Base-by-base conservation (phyloP, 106 monocot species). In the Gastrodia elata region DNA sequence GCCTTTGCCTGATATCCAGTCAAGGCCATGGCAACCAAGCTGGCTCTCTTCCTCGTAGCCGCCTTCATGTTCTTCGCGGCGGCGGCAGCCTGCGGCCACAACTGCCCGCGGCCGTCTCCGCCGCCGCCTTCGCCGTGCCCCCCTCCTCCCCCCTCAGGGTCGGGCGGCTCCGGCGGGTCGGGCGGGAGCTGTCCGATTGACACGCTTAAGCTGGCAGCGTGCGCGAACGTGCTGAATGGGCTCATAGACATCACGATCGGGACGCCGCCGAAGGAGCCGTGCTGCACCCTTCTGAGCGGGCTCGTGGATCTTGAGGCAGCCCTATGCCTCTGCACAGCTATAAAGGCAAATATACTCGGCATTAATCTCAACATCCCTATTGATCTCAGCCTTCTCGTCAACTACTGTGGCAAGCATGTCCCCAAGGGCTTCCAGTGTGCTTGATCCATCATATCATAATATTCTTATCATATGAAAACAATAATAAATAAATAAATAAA, bases 241-340 rank as follows among this genome's bases (percentile, higher is more conserved):
- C 77, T 71, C 25, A 70, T 77, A 28, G 64, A 71, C 24, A 11
- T 77, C 0, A 58, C 16, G 40, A 52, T 71, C 13, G 71, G 77
- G 4, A 42, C 28, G 34, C 71, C 71, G 16, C 71, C 77, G 6
- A 77, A 71, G 41, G 43, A n/a, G 20, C 77, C 77, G 30, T 77
- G 77, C 71, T 77, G 77, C 64, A 43, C 56, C 4, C 77, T 77
- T 24, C n/a, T 77, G 25, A 25, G 32, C 39, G 43, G 43, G 34
- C 77, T 77, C 25, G 77, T 71, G 0, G 70, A 77, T 34, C 71
- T 71, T 15, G 77, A 77, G n/a, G 77, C 77, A 2, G 77, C 77
- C 0, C 34, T 77, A 8, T 77, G 77, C 10, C 56, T 77, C 6
- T 77, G 77, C 39, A 64, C 71, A 0, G 77, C 77, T 15, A 4